These are phyloP conservation scores for Clathrus columnatus DNA, from an alignment of 768 basidiomycete species.

Conservation along the genomic window DNA sequence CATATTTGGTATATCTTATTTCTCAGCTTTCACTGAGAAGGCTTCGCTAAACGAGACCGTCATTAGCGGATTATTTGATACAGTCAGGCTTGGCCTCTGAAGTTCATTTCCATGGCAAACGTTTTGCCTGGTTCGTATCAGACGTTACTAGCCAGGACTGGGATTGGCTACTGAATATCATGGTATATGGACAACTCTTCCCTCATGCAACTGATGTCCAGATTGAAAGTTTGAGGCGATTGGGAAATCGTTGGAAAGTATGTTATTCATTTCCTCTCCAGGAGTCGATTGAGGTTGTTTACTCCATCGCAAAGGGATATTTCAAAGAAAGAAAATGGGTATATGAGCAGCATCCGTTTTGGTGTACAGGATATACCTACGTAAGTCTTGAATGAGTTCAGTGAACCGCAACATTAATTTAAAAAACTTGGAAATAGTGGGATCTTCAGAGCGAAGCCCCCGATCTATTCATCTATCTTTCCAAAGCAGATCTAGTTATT, in stretches of 20 bases:
- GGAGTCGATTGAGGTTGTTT: neutral
- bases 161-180: conserved; percentile 83
- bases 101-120: conserved; percentile 92
- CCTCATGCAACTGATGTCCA: conserved; percentile 72
- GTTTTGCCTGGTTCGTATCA: conserved; percentile 91
- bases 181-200: conserved; percentile 91
- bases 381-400: conserved; percentile 16
- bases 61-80: conserved; percentile 81
- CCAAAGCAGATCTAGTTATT: conserved; percentile 74
- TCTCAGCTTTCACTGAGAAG: neutral
- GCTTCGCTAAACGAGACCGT: conserved; percentile 7
- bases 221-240: conserved; percentile 65
- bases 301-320: conserved; percentile 49
- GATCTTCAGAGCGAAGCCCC: conserved; percentile 76
- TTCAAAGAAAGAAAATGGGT: conserved; percentile 89
- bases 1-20: conserved; percentile 55
- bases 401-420: neutral
- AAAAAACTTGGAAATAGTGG: conserved; percentile 37
- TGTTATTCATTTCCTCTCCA: neutral
- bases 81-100: conserved; percentile 80
- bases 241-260: conserved; percentile 82
- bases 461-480: conserved; percentile 86
- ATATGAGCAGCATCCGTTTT: conserved; percentile 90
- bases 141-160: conserved; percentile 92
- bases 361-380: conserved; percentile 92